A percentile compares a stretch with the other conserved stretches of the same genome.
phyloP scores from a whole-genome alignment of 2,329 filamentous ascomycete genomes.

The Phialophora expanda region DNA sequence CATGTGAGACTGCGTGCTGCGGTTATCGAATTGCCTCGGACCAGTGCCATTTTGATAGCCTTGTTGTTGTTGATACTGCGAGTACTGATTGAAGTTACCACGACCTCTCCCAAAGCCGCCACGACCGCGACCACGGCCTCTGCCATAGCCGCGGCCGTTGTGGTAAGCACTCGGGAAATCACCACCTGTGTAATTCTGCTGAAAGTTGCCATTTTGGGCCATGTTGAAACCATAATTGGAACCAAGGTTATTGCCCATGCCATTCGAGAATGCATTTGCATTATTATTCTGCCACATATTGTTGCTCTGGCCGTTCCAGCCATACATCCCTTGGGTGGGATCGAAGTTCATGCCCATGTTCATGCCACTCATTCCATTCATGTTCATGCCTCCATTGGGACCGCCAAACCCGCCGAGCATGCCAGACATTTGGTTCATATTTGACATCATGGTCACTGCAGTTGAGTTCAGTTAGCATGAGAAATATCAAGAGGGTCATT shows the following conservation, averaged over 20 bases:
- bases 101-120: constrained; percentile 53
- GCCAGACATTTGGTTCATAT: constrained; percentile 55
- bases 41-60: constrained; percentile 27
- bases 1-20: constrained; percentile 19
- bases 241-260: constrained; percentile 82
- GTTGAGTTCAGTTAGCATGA: constrained; percentile 25
- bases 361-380: constrained; percentile 86
- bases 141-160: constrained; percentile 68
- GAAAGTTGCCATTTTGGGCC: constrained; percentile 80
- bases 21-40: constrained; percentile 33
- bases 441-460: constrained; percentile 82
- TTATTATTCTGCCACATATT: constrained; percentile 84
- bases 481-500: constrained; percentile 71
- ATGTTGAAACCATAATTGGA: constrained; percentile 78
- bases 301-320: constrained; percentile 78
- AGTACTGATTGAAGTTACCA: constrained; percentile 45
- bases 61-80: constrained; percentile 45
- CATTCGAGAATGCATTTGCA: constrained; percentile 74
- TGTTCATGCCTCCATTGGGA: constrained; percentile 79
- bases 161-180: constrained; percentile 71
- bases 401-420: constrained; percentile 56
- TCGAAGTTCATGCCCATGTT: constrained; percentile 72
- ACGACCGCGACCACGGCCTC: constrained; percentile 69
- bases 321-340: constrained; percentile 66
- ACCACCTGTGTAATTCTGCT: constrained; percentile 63